Percentiles rank a stretch among this genome's conserved stretches.
Evolutionary conservation across 495 filamentous ascomycete genomes (phyloP).

Genomic region (Penicillium parvum): DNA sequence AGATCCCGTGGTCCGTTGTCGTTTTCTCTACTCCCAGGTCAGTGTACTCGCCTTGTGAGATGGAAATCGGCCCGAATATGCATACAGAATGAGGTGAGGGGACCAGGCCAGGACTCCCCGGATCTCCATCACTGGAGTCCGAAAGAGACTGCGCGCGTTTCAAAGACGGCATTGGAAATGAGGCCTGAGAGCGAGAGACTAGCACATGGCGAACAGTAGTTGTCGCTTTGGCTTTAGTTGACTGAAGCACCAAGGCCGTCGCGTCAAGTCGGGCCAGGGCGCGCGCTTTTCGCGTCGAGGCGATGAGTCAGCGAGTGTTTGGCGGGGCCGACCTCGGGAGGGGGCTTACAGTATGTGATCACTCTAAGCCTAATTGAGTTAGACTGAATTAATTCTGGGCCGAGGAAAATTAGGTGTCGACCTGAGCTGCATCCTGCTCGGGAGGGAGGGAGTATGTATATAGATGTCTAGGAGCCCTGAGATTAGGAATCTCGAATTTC

Average conservation of each 20-base stretch:
- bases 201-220: constrained; percentile 5
- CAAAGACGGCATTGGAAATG: constrained; percentile 28
- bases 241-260: background rate
- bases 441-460: too few species aligned
- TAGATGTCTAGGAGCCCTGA: too few species aligned
- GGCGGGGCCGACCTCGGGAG: background rate
- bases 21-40: constrained; percentile 35
- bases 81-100: constrained; percentile 45
- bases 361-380: too few species aligned
- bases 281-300: constrained; percentile 12
- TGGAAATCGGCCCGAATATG: background rate
- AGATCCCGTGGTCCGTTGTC: constrained; percentile 29
- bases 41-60: background rate
- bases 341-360: background rate
- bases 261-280: constrained; percentile 13
- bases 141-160: constrained; percentile 46
- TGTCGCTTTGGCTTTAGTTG: background rate
- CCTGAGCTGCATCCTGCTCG: too few species aligned
- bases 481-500: too few species aligned
- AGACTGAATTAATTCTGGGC: too few species aligned
- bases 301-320: constrained; percentile 7
- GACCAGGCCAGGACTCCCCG: constrained; percentile 39
- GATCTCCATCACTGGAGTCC: constrained; percentile 32
- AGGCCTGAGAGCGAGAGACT: background rate
- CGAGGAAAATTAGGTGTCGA: too few species aligned